Percentiles rank a stretch among this genome's conserved stretches.
Conservation (phyloP, 2,329 filamentous ascomycete genomes). For the Apiospora saccharicola region DNA sequence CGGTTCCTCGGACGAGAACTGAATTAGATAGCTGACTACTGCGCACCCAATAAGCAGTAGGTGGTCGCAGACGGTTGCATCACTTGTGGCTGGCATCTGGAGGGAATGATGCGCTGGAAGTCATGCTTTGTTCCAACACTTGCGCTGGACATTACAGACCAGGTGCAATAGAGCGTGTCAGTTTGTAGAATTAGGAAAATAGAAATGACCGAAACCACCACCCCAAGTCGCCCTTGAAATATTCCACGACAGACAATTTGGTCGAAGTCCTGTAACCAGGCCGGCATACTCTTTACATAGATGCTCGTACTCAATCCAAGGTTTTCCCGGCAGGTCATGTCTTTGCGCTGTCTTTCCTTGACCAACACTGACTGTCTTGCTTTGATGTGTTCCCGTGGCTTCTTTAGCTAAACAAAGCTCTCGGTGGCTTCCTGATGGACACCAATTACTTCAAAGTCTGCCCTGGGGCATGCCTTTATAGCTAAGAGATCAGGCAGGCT, state of each 20-base stretch:
- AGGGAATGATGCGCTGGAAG: neutral
- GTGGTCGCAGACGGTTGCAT: neutral
- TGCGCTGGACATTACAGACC: neutral
- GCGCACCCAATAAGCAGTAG: too few species aligned
- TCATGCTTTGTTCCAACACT: neutral
- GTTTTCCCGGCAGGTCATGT: neutral
- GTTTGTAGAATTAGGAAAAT: too few species aligned
- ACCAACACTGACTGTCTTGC: neutral
- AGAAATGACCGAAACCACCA: neutral
- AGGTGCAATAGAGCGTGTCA: neutral
- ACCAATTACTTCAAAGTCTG: neutral
- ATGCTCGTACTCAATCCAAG: neutral
- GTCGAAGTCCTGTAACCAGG: neutral
- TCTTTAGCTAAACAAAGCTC: neutral
- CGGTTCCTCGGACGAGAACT: neutral
- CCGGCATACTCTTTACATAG: neutral
- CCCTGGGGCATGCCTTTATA: neutral
- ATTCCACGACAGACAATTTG: neutral
- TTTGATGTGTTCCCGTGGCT: neutral
- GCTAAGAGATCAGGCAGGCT: neutral
- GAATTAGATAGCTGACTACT: neutral
- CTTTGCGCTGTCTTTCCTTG: neutral
- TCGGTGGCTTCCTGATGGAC: neutral
- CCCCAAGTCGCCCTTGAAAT: neutral
- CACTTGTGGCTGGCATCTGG: neutral